Evolutionary conservation across 768 basidiomycete genomes (phyloP).

Genomic region (Pulveroboletus frians): DNA sequence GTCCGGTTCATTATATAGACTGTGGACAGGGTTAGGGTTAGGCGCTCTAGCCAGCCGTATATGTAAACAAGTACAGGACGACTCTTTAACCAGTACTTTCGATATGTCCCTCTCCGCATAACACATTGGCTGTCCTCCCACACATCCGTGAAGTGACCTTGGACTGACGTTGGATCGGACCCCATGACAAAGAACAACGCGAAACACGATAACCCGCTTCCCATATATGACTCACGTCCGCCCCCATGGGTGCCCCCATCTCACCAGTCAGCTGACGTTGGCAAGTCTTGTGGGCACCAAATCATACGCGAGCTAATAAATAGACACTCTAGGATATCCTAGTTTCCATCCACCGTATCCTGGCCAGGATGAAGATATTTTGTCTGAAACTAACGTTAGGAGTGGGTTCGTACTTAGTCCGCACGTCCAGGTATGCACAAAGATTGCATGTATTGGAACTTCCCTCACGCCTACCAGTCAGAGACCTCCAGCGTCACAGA

Average conservation of each 20-base stretch:
- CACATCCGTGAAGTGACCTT: neutral
- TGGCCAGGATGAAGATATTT: conserved; percentile 67
- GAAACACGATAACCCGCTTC: conserved; percentile 32
- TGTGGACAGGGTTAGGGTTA: no score
- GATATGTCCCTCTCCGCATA: neutral
- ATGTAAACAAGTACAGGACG: no score
- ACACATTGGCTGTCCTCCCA: neutral
- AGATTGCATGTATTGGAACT: neutral
- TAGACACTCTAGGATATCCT: conserved; percentile 50
- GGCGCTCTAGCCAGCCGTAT: no score
- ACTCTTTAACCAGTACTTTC: neutral
- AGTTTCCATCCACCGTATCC: conserved; percentile 74
- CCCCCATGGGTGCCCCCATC: conserved; percentile 68
- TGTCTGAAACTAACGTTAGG: conserved; percentile 61
- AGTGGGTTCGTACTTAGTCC: conserved; percentile 53
- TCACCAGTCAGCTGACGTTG: conserved; percentile 65
- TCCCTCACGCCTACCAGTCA: conserved; percentile 15
- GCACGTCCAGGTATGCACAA: conserved; percentile 51
- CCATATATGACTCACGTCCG: conserved; percentile 62
- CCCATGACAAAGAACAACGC: conserved; percentile 22
- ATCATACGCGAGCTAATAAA: neutral
- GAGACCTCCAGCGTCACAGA: conserved; percentile 17
- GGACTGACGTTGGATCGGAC: neutral
- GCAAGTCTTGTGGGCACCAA: conserved; percentile 31
- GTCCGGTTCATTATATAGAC: neutral